Percentiles rank a stretch among this genome's conserved stretches.
Evolutionary conservation across 1,284 basidiomycete genomes (phyloP).

Genomic region (Cryptococcus jaspeensis): DNA sequence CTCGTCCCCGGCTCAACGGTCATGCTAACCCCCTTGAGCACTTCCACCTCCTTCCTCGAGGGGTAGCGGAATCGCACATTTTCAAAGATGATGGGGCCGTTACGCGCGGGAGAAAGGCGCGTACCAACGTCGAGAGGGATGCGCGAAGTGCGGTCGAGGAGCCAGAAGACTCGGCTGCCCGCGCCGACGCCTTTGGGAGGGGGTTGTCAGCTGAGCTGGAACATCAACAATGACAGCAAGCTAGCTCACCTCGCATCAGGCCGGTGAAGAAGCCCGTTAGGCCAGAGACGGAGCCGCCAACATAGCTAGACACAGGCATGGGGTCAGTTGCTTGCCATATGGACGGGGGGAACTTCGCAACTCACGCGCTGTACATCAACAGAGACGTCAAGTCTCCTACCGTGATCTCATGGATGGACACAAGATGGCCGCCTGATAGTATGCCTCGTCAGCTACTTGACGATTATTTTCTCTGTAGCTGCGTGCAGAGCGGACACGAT

Average conservation of each 20-base stretch:
- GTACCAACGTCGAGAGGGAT: conserved; percentile 67
- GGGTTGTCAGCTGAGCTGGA: neutral
- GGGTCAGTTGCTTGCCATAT: neutral
- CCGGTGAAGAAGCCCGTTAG: conserved; percentile 53
- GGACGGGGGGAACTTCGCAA: conserved; percentile 10
- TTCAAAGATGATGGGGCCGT: conserved; percentile 73
- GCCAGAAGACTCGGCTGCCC: conserved; percentile 85
- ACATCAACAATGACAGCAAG: neutral
- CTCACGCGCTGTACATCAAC: conserved; percentile 87
- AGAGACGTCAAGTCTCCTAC: conserved; percentile 88
- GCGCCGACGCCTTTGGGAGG: conserved; percentile 76
- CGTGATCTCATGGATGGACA: conserved; percentile 80
- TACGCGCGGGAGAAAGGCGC: conserved; percentile 58
- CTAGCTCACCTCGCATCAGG: conserved; percentile 43
- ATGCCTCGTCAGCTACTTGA: neutral
- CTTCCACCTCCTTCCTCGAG: conserved; percentile 69
- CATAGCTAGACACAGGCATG: conserved; percentile 39
- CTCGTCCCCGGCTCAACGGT: conserved; percentile 77
- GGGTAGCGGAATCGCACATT: conserved; percentile 83
- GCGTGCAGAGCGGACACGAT: neutral
- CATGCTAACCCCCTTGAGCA: conserved; percentile 75
- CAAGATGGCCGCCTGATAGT: conserved; percentile 75
- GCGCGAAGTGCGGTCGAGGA: conserved; percentile 72
- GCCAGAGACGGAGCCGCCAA: conserved; percentile 52
- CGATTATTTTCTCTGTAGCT: neutral